phyloP scores from a whole-genome alignment of 2,329 filamentous ascomycete genomes.

The Pezicula carpinea region DNA sequence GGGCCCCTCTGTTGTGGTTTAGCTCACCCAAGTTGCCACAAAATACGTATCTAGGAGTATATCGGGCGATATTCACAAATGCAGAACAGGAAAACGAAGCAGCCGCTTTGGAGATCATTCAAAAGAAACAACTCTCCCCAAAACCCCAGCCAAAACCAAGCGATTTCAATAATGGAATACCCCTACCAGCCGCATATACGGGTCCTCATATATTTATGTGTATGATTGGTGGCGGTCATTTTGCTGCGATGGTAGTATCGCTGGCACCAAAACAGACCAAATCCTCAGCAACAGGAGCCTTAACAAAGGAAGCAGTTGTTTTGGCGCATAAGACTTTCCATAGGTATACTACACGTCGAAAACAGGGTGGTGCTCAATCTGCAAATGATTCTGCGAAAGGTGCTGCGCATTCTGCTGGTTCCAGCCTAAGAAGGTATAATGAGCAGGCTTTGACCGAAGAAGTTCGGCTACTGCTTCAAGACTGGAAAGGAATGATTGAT shows the following conservation, averaged over 20 bases:
- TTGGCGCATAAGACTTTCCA: conserved; percentile 97
- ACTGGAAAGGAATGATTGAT: conserved; percentile 85
- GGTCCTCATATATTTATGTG: conserved; percentile 90
- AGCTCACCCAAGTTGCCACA: conserved; percentile 67
- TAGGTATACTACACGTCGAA: conserved; percentile 90
- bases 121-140: conserved; percentile 71
- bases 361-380: conserved; percentile 93
- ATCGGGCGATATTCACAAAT: conserved; percentile 72
- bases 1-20: conserved; percentile 81
- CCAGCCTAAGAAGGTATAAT: conserved; percentile 86
- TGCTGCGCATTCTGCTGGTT: conserved; percentile 87
- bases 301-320: conserved; percentile 82
- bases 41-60: conserved; percentile 80
- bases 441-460: conserved; percentile 88
- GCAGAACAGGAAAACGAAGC: conserved; percentile 62
- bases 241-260: conserved; percentile 93
- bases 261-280: conserved; percentile 76
- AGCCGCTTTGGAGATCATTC: conserved; percentile 62
- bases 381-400: conserved; percentile 94
- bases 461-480: conserved; percentile 71
- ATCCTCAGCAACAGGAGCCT: conserved; percentile 57
- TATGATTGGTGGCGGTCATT: conserved; percentile 98
- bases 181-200: conserved; percentile 52
- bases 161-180: conserved; percentile 52
- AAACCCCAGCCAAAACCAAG: conserved; percentile 43